A percentile compares a stretch with the other conserved stretches of the same genome.
phyloP scores from a whole-genome alignment of 805 yeast genomes.

The Phaffomyces opuntiae region DNA sequence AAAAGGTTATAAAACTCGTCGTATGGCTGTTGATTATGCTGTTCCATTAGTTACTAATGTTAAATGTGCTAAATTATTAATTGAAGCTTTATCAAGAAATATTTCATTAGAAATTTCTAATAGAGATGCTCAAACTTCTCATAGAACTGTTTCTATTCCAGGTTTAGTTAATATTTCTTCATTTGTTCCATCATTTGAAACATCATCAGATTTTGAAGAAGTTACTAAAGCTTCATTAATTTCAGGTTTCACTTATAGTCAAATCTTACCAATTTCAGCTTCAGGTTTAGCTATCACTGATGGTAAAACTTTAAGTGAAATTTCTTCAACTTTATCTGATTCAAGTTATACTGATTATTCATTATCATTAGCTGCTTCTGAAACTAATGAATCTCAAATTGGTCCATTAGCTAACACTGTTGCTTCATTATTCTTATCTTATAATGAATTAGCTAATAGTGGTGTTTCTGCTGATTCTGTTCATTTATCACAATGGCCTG shows the following conservation, averaged over 20 bases:
- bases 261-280: conserved; percentile 67
- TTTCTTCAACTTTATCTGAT: conserved; percentile 42
- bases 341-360: conserved; percentile 77
- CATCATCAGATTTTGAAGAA: conserved; percentile 50
- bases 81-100: conserved; percentile 85
- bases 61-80: conserved; percentile 89
- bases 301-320: conserved; percentile 56
- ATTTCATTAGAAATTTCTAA: conserved; percentile 57
- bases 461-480: conserved; percentile 74
- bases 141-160: conserved; percentile 73
- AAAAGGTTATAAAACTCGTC: conserved; percentile 95
- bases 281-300: conserved; percentile 61
- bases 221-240: conserved; percentile 66
- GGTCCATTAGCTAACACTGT: conserved; percentile 58
- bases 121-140: conserved; percentile 87
- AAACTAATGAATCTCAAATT: conserved; percentile 54
- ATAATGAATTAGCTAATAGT: conserved; percentile 55
- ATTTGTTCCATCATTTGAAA: conserved; percentile 61
- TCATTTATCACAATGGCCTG: conserved; percentile 82
- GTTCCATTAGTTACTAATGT: conserved; percentile 97
- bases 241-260: conserved; percentile 84
- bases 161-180: conserved; percentile 82
- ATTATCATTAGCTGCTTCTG: conserved; percentile 77
- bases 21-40: conserved; percentile 99
- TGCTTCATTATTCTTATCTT: conserved; percentile 77